Percentiles rank a stretch among this genome's conserved stretches.
Evolutionary conservation across 768 basidiomycete species (phyloP).

Genomic region (Amanita pseudoporphyria): DNA sequence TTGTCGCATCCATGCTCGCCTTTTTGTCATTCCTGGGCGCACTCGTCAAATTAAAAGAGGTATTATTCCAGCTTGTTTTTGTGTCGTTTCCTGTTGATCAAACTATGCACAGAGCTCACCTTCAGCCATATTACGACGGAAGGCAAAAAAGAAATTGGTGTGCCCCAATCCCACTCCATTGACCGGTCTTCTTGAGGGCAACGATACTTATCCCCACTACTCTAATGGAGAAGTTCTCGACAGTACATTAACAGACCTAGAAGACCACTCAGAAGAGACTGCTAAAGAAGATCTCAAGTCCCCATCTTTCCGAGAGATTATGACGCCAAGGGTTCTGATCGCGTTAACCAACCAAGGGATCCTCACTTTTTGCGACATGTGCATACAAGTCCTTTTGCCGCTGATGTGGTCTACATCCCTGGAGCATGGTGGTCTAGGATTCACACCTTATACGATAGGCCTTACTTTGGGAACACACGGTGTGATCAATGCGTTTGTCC

Average conservation of each 20-base stretch:
- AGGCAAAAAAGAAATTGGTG: neutral
- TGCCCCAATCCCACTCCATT: neutral
- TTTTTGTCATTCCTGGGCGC: slow-evolving; percentile 15
- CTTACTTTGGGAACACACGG: slow-evolving; percentile 40
- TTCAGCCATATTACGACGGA: neutral
- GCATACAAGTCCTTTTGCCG: slow-evolving; percentile 8
- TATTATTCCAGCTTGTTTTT: neutral
- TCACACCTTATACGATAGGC: slow-evolving; percentile 43
- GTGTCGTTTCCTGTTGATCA: neutral
- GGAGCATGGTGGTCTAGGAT: slow-evolving; percentile 45
- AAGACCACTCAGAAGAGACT: neutral
- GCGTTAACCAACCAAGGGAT: neutral
- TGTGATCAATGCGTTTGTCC: slow-evolving; percentile 41
- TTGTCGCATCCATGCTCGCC: slow-evolving; percentile 16
- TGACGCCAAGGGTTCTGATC: neutral
- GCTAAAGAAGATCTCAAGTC: neutral
- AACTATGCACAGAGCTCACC: neutral
- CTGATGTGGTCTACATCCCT: slow-evolving; percentile 39
- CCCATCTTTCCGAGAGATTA: neutral
- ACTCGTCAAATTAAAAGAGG: slow-evolving; percentile 20
- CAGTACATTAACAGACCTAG: neutral
- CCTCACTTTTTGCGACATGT: neutral
- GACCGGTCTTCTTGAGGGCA: neutral
- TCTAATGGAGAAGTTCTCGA: neutral
- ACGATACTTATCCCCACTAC: neutral